Conservation (phyloP, 2,329 filamentous ascomycete genomes). For the Claviceps quebecensis region DNA sequence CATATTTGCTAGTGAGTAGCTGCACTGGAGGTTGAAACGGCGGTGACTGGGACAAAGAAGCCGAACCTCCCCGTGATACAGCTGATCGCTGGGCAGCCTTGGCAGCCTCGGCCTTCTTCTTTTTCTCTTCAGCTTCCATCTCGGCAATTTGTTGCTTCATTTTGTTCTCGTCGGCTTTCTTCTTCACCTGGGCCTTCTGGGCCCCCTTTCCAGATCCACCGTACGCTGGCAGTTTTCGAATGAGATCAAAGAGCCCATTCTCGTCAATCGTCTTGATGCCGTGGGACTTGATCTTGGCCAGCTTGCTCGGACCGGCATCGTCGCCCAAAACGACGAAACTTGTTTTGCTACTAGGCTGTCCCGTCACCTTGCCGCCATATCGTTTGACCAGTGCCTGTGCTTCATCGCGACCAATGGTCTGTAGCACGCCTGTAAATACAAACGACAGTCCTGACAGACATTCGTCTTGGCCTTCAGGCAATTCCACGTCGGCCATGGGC, state of each 20-base stretch:
- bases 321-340: conserved; percentile 82
- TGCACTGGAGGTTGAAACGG: conserved; percentile 40
- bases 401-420: conserved; percentile 70
- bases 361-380: conserved; percentile 84
- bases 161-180: conserved; percentile 71
- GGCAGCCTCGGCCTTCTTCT: conserved; percentile 37
- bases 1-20: conserved; percentile 92
- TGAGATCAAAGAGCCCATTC: conserved; percentile 77
- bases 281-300: conserved; percentile 68
- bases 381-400: conserved; percentile 76
- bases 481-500: conserved; percentile 50
- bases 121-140: conserved; percentile 70
- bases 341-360: conserved; percentile 79
- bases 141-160: conserved; percentile 67
- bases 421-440: conserved; percentile 84
- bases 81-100: conserved; percentile 33
- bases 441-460: conserved; percentile 83
- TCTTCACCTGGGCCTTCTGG: conserved; percentile 72
- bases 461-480: conserved; percentile 75
- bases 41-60: conserved; percentile 22
- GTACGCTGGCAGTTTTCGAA: conserved; percentile 65
- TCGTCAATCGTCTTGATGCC: conserved; percentile 89
- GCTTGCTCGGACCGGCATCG: conserved; percentile 87
- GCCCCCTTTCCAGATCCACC: conserved; percentile 83
- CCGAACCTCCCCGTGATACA: conserved; percentile 13